Percentiles rank a stretch among this genome's conserved stretches.
These are phyloP conservation scores for Plantago ovata DNA, from an alignment of 257 asterid species.

Conservation along the genomic window DNA sequence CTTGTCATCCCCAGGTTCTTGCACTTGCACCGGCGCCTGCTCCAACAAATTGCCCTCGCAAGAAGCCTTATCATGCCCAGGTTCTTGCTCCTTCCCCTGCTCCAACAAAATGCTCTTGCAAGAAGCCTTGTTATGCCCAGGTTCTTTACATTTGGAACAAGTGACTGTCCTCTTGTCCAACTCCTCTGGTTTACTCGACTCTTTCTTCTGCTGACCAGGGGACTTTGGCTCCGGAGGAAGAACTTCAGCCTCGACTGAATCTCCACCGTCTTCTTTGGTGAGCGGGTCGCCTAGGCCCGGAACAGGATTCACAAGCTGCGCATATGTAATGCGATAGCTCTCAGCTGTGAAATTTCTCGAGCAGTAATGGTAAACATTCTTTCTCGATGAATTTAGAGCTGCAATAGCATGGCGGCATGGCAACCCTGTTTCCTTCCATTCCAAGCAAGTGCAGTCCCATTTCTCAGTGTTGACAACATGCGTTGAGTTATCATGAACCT, in stretches of 20 bases:
- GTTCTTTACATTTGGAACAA: slow-evolving; percentile 81
- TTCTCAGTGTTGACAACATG: slow-evolving; percentile 73
- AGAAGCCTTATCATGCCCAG: slow-evolving; percentile 92
- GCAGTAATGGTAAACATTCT: slow-evolving; percentile 56
- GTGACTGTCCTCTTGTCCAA: slow-evolving; percentile 77
- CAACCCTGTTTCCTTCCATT: slow-evolving; percentile 57
- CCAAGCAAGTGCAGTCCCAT: slow-evolving; percentile 77
- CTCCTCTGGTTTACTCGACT: slow-evolving; percentile 44
- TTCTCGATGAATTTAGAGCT: slow-evolving; percentile 49
- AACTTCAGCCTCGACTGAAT: slow-evolving; percentile 40
- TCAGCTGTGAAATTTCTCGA: slow-evolving; percentile 55
- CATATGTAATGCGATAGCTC: slow-evolving; percentile 50
- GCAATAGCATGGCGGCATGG: slow-evolving; percentile 90
- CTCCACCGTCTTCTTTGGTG: slow-evolving; percentile 33
- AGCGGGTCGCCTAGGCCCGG: slow-evolving; percentile 42
- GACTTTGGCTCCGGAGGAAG: slow-evolving; percentile 59
- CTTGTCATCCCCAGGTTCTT: slow-evolving; percentile 89
- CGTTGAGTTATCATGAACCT: slow-evolving; percentile 82
- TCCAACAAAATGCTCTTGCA: slow-evolving; percentile 46
- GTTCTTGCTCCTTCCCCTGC: slow-evolving; percentile 44
- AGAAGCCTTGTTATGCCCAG: slow-evolving; percentile 92
- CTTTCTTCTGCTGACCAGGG: slow-evolving; percentile 37
- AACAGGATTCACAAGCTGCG: slow-evolving; percentile 44
- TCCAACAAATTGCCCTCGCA: slow-evolving; percentile 46
- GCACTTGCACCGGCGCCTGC: too few species aligned